Evolutionary conservation across 2,329 filamentous ascomycete genomes (phyloP).

Genomic region (Phaeosphaeria sp.): DNA sequence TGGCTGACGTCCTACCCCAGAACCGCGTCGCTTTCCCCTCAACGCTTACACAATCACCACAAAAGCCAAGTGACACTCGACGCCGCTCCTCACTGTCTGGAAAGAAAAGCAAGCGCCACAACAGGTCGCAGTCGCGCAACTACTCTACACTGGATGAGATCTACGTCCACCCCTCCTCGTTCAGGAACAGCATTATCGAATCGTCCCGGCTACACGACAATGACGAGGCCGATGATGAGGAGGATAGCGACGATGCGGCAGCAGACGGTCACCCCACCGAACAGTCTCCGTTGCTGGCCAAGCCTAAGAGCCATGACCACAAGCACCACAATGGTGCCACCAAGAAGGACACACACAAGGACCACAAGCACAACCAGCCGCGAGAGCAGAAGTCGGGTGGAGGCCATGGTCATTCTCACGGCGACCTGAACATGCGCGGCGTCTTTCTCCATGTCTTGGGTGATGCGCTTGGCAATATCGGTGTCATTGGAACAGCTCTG

Average conservation of each 20-base stretch:
- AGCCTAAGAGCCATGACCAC: slow-evolving; percentile 34
- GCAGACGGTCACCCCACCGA: slow-evolving; percentile 50
- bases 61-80: slow-evolving; percentile 24
- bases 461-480: slow-evolving; percentile 85
- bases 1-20: slow-evolving; percentile 69
- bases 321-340: slow-evolving; percentile 24
- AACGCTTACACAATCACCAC: slow-evolving; percentile 20
- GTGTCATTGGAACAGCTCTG: slow-evolving; percentile 81
- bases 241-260: slow-evolving; percentile 59
- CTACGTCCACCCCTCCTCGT: slow-evolving; percentile 86
- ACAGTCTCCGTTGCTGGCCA: slow-evolving; percentile 45
- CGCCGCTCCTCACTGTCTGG: slow-evolving; percentile 35
- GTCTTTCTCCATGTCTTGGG: slow-evolving; percentile 76
- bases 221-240: slow-evolving; percentile 61
- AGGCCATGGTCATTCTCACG: slow-evolving; percentile 78
- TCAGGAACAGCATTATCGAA: slow-evolving; percentile 90
- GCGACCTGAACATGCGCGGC: slow-evolving; percentile 91
- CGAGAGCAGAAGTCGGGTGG: slow-evolving; percentile 65
- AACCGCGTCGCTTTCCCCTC: slow-evolving; percentile 61
- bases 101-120: slow-evolving; percentile 61
- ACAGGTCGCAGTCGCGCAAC: slow-evolving; percentile 63
- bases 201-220: slow-evolving; percentile 70
- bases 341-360: slow-evolving; percentile 60
- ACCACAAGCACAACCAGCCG: slow-evolving; percentile 83
- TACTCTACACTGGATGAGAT: slow-evolving; percentile 70